Evolutionary conservation across 306 rosid genomes (phyloP), one percentile per base, ranked within the genome.

Genomic region (Hippophae rhamnoides): DNA sequence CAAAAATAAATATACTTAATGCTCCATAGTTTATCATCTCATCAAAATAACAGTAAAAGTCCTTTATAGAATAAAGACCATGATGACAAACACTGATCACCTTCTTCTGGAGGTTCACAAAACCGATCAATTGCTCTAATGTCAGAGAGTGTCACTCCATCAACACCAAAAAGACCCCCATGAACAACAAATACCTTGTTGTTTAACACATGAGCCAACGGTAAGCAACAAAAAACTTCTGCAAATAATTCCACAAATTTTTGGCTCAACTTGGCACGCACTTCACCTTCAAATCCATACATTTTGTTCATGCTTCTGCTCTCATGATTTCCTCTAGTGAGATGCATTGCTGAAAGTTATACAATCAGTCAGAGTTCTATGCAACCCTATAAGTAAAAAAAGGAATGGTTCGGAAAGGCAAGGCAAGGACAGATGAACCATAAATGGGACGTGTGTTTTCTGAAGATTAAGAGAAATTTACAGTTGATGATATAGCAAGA

Each of bases 221-320:
- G 99, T 67, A 93, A 74, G 77, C 75, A 78, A 76, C 99, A 93
- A 75, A 93, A 93, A 25, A 86, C 97, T 82, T 93, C 99, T 0
- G 99, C 90, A 79, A 93, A 93, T 49, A 93, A 86, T 82, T 88
- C 97, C 48, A 93, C 95, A 78, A 88, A 93, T 57, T 78, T 86
- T 50, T 86, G 97, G 13, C 63, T 93, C 71, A 93, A 75, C 76
- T 93, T 93, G 3, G 94, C 82, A 65, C 92, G 90, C 65, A 93
- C 97, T 72, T 93, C 99, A 0, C 99, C 99, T 85, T 93, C 99
- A 72, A 93, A 93, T 64, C 99, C 99, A 79, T 93, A 93, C 66
- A 93, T 93, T 82, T 89, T 93, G 76, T 93, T 93, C 99, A 93
- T 93, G 89, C 95, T 80, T 87, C 83, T 93, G 82, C 97, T 93